A percentile compares a stretch with the other conserved stretches of the same genome.
Conservation (phyloP, 192 early-diverging fungal species). For the Backusella psychrophila region DNA sequence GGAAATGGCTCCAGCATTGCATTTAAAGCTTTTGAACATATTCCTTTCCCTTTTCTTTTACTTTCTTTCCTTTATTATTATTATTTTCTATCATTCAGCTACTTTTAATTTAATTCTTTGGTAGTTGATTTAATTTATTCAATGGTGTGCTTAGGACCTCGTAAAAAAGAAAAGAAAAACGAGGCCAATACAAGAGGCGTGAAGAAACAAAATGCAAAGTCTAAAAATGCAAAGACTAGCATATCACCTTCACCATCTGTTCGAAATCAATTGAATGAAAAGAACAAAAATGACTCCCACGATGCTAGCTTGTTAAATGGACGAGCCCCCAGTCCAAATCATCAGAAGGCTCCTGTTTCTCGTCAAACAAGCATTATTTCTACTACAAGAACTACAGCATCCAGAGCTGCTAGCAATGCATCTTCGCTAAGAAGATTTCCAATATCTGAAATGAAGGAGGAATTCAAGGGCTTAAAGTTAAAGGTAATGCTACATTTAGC, state of each 20-base stretch:
- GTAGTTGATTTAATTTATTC: not conserved
- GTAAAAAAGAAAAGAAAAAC: constrained; percentile 30
- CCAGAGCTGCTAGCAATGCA: not conserved
- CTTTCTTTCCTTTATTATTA: not conserved
- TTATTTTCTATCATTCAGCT: not conserved
- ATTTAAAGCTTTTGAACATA: not conserved
- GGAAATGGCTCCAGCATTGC: not conserved
- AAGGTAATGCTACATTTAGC: constrained; percentile 12
- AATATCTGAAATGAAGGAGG: constrained; percentile 34
- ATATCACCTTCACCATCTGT: not conserved
- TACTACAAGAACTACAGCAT: not conserved
- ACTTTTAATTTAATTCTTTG: not conserved
- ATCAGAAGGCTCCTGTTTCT: constrained; percentile 8
- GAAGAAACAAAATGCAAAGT: constrained; percentile 8
- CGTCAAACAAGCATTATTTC: not conserved
- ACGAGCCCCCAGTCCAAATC: constrained; percentile 11
- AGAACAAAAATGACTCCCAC: not conserved
- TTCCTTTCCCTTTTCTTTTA: not conserved
- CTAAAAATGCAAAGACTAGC: not conserved
- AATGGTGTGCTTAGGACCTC: constrained; percentile 30
- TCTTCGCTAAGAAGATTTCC: constrained; percentile 17
- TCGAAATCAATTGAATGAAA: not conserved
- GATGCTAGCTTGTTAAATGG: constrained; percentile 6
- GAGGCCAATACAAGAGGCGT: constrained; percentile 1
- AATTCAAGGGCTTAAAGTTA: constrained; percentile 31